Evolutionary conservation across 768 basidiomycete genomes (phyloP), one percentile per base, ranked within the genome.

Genomic region (Trametopsis cervina): DNA sequence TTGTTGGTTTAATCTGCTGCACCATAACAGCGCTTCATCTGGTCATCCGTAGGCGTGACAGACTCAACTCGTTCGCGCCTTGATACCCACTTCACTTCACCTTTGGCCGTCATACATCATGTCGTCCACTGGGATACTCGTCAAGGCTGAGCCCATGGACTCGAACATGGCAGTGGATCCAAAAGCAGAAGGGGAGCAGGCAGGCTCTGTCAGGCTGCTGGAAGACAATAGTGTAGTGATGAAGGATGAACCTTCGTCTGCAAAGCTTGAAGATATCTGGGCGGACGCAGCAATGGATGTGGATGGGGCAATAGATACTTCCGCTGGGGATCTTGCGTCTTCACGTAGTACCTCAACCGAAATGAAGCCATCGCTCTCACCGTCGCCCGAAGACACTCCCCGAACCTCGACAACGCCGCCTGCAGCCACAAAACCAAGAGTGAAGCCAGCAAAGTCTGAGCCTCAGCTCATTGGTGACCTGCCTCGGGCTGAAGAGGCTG

Each of bases 381-480:
- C 68, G 5, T 57, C 46, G 55, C 66, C 66, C 49, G 41, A 56
- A 20, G 70, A 65, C 49, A 65, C 56, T 24, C 22, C 40, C 6
- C 50, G 47, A 18, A 51, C 58, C 41, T 65, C 66, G 25, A 65
- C 55, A 46, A 67, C 72, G 0, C 62, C 70, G 29, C 66, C 68
- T 17, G 60, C 60, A 5, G 54, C 59, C 22, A 45, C 55, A 11
- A 55, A 59, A 17, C 43, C 63, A 42, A 67, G 65, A 55, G 59
- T 54, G 17, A 71, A 60, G 46, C 57, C 63, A 37, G 51, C 56
- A 52, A 69, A 63, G 39, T 50, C 65, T 37, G 62, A 66, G 18
- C 74, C 76, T 15, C 87, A 87, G 69, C 77, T 96, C 60, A 89
- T 97, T 54, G 77, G 77, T 5, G 71, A 91, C 67, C 77, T 96